Evolutionary conservation across 2,329 filamentous ascomycete species (phyloP).

Genomic region (Ustulina deusta): DNA sequence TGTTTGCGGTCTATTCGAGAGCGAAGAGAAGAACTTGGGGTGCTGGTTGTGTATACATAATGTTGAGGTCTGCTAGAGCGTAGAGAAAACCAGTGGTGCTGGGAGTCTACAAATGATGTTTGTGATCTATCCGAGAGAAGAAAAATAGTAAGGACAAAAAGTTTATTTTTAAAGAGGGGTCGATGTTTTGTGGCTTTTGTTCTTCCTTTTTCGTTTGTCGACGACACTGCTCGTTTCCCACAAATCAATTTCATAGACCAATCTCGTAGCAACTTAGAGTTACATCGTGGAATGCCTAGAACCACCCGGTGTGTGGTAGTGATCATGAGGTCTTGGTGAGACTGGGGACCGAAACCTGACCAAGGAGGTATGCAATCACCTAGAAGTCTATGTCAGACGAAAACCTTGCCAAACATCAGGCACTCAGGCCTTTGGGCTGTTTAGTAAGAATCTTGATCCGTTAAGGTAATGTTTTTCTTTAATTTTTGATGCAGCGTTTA

Average conservation of each 20-base stretch:
- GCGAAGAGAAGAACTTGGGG: too few species aligned
- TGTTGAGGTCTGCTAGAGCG: too few species aligned
- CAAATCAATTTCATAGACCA: background rate
- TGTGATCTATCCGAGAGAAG: background rate
- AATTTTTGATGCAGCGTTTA: too few species aligned
- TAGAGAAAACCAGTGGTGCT: background rate
- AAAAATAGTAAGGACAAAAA: background rate
- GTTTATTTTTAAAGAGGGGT: background rate
- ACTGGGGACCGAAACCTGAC: background rate
- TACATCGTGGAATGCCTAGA: conserved; percentile 2
- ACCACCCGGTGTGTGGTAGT: background rate
- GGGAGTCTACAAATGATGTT: background rate
- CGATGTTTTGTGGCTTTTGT: background rate
- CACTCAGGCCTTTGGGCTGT: background rate
- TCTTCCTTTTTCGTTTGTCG: background rate
- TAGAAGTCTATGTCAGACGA: background rate
- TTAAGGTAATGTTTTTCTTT: background rate
- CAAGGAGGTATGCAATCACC: background rate
- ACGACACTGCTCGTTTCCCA: background rate
- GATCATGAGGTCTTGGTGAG: background rate
- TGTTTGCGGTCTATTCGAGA: background rate
- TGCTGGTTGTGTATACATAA: too few species aligned
- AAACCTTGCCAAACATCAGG: background rate
- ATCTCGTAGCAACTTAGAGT: background rate
- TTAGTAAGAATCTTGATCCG: background rate